Conservation (phyloP, 805 yeast species). For the Teunomyces tritomae region DNA sequence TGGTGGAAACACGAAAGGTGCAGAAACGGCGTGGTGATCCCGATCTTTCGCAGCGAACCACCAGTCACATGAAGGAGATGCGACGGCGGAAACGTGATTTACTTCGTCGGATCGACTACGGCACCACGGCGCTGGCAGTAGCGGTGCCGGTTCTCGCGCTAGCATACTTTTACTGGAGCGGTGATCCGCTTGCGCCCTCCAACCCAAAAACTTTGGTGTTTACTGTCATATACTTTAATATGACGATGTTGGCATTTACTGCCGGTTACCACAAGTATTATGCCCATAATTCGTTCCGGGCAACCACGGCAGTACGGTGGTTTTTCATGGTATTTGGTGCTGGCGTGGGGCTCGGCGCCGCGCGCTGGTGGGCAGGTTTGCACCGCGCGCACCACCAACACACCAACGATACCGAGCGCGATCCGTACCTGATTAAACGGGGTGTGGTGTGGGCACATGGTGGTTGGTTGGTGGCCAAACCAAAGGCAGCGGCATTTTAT, state of each 20-base stretch:
- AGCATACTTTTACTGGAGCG: conserved; percentile 19
- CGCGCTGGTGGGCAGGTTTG: conserved; percentile 74
- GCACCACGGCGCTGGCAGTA: conserved; percentile 30
- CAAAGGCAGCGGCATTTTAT: conserved; percentile 36
- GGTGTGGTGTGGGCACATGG: conserved; percentile 82
- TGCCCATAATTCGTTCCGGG: conserved; percentile 38
- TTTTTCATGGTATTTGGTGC: conserved; percentile 61
- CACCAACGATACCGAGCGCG: conserved; percentile 79
- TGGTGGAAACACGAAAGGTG: conserved; percentile 13
- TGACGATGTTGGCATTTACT: conserved; percentile 40
- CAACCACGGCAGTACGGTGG: conserved; percentile 15
- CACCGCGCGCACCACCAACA: conserved; percentile 90
- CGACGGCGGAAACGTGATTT: conserved; percentile 35
- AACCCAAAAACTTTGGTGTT: conserved; percentile 30
- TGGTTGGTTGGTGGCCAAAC: conserved; percentile 80
- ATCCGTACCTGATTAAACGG: conserved; percentile 80
- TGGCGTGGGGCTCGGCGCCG: conserved; percentile 74
- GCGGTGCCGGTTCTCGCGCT: conserved; percentile 13
- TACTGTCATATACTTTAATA: conserved; percentile 29
- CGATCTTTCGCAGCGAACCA: conserved; percentile 18
- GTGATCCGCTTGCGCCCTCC: conserved; percentile 23
- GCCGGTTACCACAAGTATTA: conserved; percentile 43
- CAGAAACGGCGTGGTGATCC: conserved; percentile 19
- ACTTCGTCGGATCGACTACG: conserved; percentile 35
- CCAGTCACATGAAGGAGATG: conserved; percentile 32